These are phyloP conservation scores for Puccinellia tenuiflora DNA, from an alignment of 176 grass and related monocot genomes.

Conservation along the genomic window DNA sequence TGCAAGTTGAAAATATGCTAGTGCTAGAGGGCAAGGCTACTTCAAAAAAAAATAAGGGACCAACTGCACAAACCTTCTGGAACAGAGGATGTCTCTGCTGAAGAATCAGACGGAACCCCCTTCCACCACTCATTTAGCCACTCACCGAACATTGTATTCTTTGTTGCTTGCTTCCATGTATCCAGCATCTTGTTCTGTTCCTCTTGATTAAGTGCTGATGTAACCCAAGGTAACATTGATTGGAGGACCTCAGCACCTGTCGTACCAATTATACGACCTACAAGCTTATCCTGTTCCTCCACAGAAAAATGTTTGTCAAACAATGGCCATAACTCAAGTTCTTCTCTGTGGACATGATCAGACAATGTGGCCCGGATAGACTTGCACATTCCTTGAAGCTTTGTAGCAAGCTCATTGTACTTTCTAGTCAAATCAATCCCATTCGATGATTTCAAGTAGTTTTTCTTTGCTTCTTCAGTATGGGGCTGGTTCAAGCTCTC, in stretches of 20 bases:
- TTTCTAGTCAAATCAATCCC: slow-evolving; percentile 51
- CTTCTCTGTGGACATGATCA: slow-evolving; percentile 92
- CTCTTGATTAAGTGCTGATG: slow-evolving; percentile 79
- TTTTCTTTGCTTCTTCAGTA: slow-evolving; percentile 16
- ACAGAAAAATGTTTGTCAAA: slow-evolving; percentile 98
- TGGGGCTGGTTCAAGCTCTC: slow-evolving; percentile 31
- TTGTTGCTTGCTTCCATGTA: slow-evolving; percentile 89
- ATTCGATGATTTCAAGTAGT: slow-evolving; percentile 1
- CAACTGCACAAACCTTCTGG: slow-evolving; percentile 43
- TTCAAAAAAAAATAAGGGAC: too few species aligned
- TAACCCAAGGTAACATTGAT: slow-evolving; percentile 98
- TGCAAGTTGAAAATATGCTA: background rate
- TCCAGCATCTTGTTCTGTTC: slow-evolving; percentile 98
- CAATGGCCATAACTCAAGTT: slow-evolving; percentile 94
- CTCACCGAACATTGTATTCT: slow-evolving; percentile 98
- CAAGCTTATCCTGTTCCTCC: slow-evolving; percentile 93
- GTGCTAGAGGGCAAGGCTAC: background rate
- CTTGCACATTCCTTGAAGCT: slow-evolving; percentile 97
- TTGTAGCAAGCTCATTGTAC: slow-evolving; percentile 87
- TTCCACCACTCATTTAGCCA: slow-evolving; percentile 99
- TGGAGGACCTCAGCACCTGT: slow-evolving; percentile 97
- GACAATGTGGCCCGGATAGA: slow-evolving; percentile 84
- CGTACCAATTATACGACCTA: slow-evolving; percentile 96
- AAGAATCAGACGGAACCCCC: slow-evolving; percentile 52
- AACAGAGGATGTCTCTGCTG: slow-evolving; percentile 33